phyloP scores from a whole-genome alignment of 345 rosid genomes.

The Draba incana region DNA sequence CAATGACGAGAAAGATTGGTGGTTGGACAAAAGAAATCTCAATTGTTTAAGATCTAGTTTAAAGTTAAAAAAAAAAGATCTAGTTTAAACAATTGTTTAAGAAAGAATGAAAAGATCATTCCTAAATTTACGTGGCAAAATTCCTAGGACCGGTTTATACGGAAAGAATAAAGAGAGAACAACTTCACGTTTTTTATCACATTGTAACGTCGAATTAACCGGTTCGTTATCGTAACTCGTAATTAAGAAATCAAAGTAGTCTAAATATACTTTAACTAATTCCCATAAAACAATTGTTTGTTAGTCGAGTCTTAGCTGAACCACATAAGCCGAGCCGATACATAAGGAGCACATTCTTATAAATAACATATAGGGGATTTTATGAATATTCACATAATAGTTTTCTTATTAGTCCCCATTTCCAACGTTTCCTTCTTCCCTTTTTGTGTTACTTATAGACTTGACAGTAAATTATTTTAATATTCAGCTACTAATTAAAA shows the following conservation, averaged over 20 bases:
- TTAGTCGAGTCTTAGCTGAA: constrained; percentile 25
- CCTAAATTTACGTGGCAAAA: constrained; percentile 35
- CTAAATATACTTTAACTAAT: constrained; percentile 6
- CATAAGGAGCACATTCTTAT: constrained; percentile 1
- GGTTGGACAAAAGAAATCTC: too few species aligned
- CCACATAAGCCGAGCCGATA: constrained; percentile 31
- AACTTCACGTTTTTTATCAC: constrained; percentile 42
- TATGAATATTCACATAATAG: constrained; percentile 38
- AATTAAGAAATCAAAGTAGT: constrained; percentile 10
- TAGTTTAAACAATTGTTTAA: too few species aligned
- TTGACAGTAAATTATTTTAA: constrained; percentile 2
- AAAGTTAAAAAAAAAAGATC: too few species aligned
- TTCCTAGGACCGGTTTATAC: constrained; percentile 46
- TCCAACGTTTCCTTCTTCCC: constrained; percentile 19
- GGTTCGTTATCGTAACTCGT: constrained; percentile 8
- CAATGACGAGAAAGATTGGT: too few species aligned
- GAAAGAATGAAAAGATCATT: constrained; percentile 31
- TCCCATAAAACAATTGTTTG: not conserved
- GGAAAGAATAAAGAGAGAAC: constrained; percentile 44
- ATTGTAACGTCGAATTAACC: constrained; percentile 34
- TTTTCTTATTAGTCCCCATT: constrained; percentile 9
- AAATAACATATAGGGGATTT: constrained; percentile 14
- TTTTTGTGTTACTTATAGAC: not conserved
- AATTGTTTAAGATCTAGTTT: too few species aligned
- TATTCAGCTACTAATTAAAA: not conserved